Conservation (phyloP, 106 monocot genomes). For the Iris macrosiphon region DNA sequence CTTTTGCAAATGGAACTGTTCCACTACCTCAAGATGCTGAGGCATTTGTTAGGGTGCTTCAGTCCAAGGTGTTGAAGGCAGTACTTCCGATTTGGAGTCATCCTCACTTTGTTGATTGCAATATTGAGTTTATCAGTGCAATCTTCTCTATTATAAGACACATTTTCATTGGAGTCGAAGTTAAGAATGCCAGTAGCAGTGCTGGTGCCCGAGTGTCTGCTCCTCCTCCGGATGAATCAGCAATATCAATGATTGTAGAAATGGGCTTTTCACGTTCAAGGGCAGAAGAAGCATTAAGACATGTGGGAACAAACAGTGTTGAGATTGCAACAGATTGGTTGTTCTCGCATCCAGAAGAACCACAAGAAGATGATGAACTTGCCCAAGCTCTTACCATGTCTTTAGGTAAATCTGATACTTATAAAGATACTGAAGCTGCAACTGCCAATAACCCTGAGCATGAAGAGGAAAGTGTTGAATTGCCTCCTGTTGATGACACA, state of each 20-base stretch:
- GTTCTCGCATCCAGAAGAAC: constrained; percentile 93
- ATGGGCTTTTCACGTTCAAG: constrained; percentile 94
- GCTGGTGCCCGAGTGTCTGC: constrained; percentile 36
- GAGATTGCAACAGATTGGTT: constrained; percentile 97
- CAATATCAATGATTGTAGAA: constrained; percentile 84
- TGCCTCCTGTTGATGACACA: constrained; percentile 80
- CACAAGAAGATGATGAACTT: constrained; percentile 99
- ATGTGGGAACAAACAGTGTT: constrained; percentile 92
- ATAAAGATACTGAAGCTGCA: constrained; percentile 37
- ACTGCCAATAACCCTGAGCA: constrained; percentile 21
- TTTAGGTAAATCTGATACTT: constrained; percentile 56
- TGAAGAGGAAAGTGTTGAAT: constrained; percentile 48
- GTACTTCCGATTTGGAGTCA: constrained; percentile 95
- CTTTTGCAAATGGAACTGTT: constrained; percentile 44
- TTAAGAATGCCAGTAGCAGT: constrained; percentile 41
- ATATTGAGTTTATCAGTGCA: constrained; percentile 64
- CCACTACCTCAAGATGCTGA: constrained; percentile 68
- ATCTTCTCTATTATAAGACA: constrained; percentile 90
- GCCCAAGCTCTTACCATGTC: constrained; percentile 97
- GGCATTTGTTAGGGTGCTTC: constrained; percentile 79
- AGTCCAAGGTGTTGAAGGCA: constrained; percentile 83
- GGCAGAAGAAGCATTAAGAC: constrained; percentile 96
- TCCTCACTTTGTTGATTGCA: constrained; percentile 72
- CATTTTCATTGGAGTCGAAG: constrained; percentile 80
- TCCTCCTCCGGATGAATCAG: constrained; percentile 88